Percentiles rank a stretch among this genome's conserved stretches.
Conservation (phyloP, 116 monocot species). For the Posidonia oceanica region DNA sequence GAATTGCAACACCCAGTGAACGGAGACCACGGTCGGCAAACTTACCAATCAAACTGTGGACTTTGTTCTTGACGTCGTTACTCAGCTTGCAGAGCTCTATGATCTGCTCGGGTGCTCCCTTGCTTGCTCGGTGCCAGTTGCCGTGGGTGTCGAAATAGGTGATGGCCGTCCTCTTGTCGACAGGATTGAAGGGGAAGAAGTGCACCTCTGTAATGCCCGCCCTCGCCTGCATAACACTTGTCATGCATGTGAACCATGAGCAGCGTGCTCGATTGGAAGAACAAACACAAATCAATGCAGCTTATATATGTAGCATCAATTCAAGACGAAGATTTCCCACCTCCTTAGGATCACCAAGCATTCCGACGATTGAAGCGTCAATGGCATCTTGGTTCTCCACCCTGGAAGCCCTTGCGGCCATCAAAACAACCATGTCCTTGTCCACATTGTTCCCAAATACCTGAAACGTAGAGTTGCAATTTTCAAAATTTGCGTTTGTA, state of each 20-base stretch:
- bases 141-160: slow-evolving; percentile 12
- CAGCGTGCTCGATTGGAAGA: not conserved
- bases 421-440: slow-evolving; percentile 13
- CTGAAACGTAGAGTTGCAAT: slow-evolving; percentile 7
- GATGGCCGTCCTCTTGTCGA: slow-evolving; percentile 17
- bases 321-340: not conserved
- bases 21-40: slow-evolving; percentile 13
- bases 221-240: slow-evolving; percentile 4
- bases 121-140: slow-evolving; percentile 18
- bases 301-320: no score
- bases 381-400: slow-evolving; percentile 25
- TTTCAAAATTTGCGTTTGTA: not conserved
- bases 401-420: slow-evolving; percentile 24
- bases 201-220: slow-evolving; percentile 14
- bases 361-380: slow-evolving; percentile 18
- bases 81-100: slow-evolving; percentile 10
- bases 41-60: slow-evolving; percentile 4
- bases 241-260: not conserved
- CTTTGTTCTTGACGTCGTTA: not conserved
- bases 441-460: slow-evolving; percentile 30
- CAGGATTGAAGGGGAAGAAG: slow-evolving; percentile 19
- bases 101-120: slow-evolving; percentile 21
- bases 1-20: slow-evolving; percentile 10
- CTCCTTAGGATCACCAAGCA: slow-evolving; percentile 23
- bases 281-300: not conserved